Evolutionary conservation across 768 basidiomycete species (phyloP).

Genomic region (Pholiota microspora): DNA sequence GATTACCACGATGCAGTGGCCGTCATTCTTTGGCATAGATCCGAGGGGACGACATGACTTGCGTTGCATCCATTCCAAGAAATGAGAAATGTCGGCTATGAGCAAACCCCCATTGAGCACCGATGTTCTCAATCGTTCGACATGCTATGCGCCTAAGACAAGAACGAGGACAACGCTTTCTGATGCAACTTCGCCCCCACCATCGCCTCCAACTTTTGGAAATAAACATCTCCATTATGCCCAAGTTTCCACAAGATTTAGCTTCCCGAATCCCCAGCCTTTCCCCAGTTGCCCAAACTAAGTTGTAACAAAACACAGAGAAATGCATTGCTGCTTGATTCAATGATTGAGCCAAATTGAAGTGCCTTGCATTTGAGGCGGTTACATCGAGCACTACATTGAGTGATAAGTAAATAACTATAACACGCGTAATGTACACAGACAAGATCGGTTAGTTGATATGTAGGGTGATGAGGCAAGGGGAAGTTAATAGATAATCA

Average conservation of each 20-base stretch:
- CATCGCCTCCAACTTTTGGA: neutral
- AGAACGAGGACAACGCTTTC: neutral
- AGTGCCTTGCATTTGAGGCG: too few species aligned
- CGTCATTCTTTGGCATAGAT: neutral
- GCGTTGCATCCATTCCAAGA: neutral
- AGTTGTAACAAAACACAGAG: neutral
- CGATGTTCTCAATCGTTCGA: neutral
- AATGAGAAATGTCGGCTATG: neutral
- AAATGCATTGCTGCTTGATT: too few species aligned
- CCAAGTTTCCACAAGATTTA: neutral
- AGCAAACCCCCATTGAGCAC: too few species aligned
- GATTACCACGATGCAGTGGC: neutral
- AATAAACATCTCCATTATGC: neutral
- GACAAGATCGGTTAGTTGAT: neutral
- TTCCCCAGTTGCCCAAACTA: too few species aligned
- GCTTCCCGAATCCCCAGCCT: neutral
- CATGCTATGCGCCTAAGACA: neutral
- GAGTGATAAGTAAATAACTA: constrained; percentile 16
- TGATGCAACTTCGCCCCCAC: neutral
- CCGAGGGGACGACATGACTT: neutral
- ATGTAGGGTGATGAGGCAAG: constrained; percentile 1
- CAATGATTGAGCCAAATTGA: too few species aligned
- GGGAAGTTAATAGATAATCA: constrained; percentile 4
- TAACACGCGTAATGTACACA: constrained; percentile 18
- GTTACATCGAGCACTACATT: constrained; percentile 10